Evolutionary conservation across 805 yeast species (phyloP), one percentile per base, ranked within the genome.

Genomic region (Blastobotrys mokoenaii): DNA sequence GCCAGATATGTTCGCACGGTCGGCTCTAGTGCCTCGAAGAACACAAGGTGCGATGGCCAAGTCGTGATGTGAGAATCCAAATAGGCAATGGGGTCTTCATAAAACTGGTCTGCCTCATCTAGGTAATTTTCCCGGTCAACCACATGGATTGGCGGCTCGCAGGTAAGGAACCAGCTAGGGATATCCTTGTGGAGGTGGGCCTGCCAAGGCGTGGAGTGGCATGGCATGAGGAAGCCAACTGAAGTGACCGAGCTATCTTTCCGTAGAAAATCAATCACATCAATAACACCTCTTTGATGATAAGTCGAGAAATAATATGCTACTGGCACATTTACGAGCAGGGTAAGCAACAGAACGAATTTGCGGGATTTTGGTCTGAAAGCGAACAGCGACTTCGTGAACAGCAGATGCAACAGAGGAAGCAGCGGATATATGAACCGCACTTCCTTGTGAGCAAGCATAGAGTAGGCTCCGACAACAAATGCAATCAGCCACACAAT

Each of bases 191-290:
- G 95, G 35, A 93, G 64, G 59, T 83, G 79, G 20, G 93, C 77
- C 58, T 87, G 96, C 80, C 93, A 84, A 2, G 98, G 99, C 0
- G 97, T 90, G 0, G 97, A 89, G 62, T 93, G 99, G 57, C 99
- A 93, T 0, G 99, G 98, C 59, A 89, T 87, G 12, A 93, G 62
- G 54, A 93, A 85, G 0, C 96, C 95, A 25, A 89, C 65, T 1
- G 83, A 71, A 7, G 63, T 50, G 8, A 76, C 70, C 3, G 59
- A 54, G 2, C 64, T 55, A 30, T 68, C 60, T 17, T 63, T 48
- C 35, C 79, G 70, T 17, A 89, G 56, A 40, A 68, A 70, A 11
- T 74, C 63, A 10, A 83, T 71, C 0, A 88, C 81, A 33, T 74
- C 79, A 12, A 89, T 76, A 15, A 79, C 95, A 1, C 98, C 99